phyloP scores from a whole-genome alignment of 768 basidiomycete genomes.

The Suillus luteus region DNA sequence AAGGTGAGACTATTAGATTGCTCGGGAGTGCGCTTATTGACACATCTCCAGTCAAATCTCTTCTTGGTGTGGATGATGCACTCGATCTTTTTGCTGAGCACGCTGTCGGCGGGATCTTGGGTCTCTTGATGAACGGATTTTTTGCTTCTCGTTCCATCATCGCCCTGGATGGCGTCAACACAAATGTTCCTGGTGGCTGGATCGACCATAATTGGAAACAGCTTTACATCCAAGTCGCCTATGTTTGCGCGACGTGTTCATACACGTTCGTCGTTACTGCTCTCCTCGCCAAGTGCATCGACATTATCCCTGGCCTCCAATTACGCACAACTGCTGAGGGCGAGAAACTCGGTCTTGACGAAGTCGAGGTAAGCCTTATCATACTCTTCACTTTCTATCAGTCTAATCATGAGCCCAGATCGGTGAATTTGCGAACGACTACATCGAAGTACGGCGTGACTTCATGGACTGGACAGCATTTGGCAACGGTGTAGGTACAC shows the following conservation, averaged over 20 bases:
- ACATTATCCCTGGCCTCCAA: constrained; percentile 58
- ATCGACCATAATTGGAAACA: constrained; percentile 78
- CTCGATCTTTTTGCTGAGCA: constrained; percentile 94
- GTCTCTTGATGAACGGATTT: constrained; percentile 70
- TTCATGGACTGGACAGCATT: constrained; percentile 54
- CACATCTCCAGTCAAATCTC: constrained; percentile 56
- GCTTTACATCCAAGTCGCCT: constrained; percentile 75
- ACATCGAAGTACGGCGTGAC: constrained; percentile 69
- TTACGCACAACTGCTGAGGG: constrained; percentile 55
- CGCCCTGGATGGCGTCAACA: constrained; percentile 66
- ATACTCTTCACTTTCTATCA: neutral
- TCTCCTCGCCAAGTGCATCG: constrained; percentile 55
- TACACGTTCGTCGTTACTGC: constrained; percentile 69
- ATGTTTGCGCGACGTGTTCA: constrained; percentile 54
- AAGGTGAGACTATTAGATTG: constrained; percentile 47
- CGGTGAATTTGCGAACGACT: constrained; percentile 70
- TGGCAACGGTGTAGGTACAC: constrained; percentile 21
- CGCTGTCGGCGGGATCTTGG: constrained; percentile 81
- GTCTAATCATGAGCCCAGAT: constrained; percentile 40
- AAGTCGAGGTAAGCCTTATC: constrained; percentile 56
- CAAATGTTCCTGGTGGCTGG: constrained; percentile 61
- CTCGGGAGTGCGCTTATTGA: constrained; percentile 16
- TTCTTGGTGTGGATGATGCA: constrained; percentile 79
- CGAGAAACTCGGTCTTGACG: constrained; percentile 68
- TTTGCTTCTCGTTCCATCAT: constrained; percentile 71